Base-by-base conservation (phyloP, 805 yeast species). In the Clavispora carvajalis region DNA sequence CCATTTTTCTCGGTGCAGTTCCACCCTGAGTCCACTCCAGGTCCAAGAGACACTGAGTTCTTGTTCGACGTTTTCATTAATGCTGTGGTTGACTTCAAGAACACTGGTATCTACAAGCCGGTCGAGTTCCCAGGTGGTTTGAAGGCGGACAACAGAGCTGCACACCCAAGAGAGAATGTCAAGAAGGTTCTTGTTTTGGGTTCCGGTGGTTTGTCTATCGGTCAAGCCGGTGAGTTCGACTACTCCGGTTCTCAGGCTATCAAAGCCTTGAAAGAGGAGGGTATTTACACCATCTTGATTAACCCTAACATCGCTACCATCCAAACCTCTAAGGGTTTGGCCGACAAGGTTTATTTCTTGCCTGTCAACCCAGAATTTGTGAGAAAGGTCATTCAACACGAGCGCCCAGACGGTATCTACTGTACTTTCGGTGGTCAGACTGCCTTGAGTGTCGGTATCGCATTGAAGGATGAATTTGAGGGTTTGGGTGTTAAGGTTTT, bases 351-450 rank as follows among this genome's bases (percentile, higher is more conserved):
- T 36, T 93, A 93, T 69, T 93, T 90, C 71, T 72, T 93, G 59
- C 99, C 99, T n/a, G 99, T 93, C 36, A 93, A 85, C 49, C 82
- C 98, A 13, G 99, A 93, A 49, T 93, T 90, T 56, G 97, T 93
- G 43, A 80, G 98, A 56, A 90, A 93, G 62, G 96, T 93, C 52
- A 93, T 93, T 59, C 74, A 85, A 62, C 85, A 86, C 64, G 99
- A 93, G 71, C 82, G 86, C 54, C 99, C 99, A 22, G 99, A 93
- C 63, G 95, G 97, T 50, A 91, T 93, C 53, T 90, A 88, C 69
- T 85, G 86, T 60, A 93, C 99, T 15, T 93, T 93, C 59, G 99
- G 99, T 73, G 99, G 99, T 58, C 99, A 93, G 73, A 93, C 99
- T 34, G 99, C 97, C 29, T 76, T 93, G 57, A 82, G 85, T 56